These are phyloP conservation scores for Tylopilus subfusipes DNA, from an alignment of 768 basidiomycete genomes.

Conservation along the genomic window DNA sequence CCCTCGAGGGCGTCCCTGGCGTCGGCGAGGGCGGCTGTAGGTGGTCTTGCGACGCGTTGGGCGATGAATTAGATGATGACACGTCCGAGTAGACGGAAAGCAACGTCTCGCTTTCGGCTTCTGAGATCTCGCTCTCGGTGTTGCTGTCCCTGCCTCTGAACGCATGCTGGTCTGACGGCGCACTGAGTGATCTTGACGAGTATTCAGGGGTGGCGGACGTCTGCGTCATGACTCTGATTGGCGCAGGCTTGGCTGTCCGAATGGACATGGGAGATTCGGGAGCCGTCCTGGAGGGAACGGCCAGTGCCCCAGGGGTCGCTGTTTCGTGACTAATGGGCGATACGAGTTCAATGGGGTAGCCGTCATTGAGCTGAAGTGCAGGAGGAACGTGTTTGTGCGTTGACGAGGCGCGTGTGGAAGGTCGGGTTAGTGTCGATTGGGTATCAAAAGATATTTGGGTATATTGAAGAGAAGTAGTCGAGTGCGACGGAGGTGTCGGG, in stretches of 20 bases:
- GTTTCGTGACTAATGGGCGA: constrained; percentile 9
- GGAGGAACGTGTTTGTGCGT: constrained; percentile 25
- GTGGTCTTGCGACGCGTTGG: constrained; percentile 31
- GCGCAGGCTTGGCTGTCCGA: constrained; percentile 17
- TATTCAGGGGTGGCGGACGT: constrained; percentile 7
- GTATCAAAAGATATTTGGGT: constrained; percentile 28
- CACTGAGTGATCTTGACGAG: constrained; percentile 29
- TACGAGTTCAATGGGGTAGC: constrained; percentile 18
- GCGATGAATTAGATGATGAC: constrained; percentile 34
- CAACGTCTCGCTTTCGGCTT: constrained; percentile 34
- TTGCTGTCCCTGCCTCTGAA: constrained; percentile 25
- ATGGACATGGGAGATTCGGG: constrained; percentile 38
- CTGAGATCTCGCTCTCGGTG: constrained; percentile 32
- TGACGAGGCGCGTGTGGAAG: constrained; percentile 2
- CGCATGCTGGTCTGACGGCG: constrained; percentile 24
- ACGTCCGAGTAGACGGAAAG: constrained; percentile 32
- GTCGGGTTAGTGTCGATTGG: constrained; percentile 12
- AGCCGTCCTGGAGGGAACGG: constrained; percentile 50
- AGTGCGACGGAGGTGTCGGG: constrained; percentile 23
- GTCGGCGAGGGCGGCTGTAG: constrained; percentile 15
- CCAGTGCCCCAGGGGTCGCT: constrained; percentile 38
- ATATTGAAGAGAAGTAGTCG: constrained; percentile 39
- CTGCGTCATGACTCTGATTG: constrained; percentile 13
- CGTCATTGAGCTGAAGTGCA: constrained; percentile 28
- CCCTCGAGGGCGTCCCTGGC: constrained; percentile 22